Conservation (phyloP, 2,329 filamentous ascomycete genomes). For the Ceratocystis colombiana region DNA sequence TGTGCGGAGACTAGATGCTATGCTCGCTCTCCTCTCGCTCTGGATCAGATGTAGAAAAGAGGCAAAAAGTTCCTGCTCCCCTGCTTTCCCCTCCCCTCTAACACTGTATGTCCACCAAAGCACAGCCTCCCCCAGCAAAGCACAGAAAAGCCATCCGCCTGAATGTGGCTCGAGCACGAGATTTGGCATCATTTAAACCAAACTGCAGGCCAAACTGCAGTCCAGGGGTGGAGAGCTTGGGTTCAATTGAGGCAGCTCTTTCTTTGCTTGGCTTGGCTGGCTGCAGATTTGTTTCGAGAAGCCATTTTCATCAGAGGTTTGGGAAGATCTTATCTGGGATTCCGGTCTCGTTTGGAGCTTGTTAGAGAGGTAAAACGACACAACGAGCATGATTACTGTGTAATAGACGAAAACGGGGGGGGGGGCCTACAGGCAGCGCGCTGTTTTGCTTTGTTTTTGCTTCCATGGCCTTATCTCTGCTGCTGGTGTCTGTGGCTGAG, state of each 20-base stretch:
- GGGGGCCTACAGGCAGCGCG: too few species aligned
- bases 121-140: not conserved
- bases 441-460: not conserved
- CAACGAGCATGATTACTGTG: too few species aligned
- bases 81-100: too few species aligned
- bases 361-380: too few species aligned
- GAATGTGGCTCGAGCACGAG: slow-evolving; percentile 4
- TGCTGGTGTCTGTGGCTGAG: not conserved
- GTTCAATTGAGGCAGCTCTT: not conserved
- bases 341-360: too few species aligned
- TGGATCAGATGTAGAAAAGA: too few species aligned
- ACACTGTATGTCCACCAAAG: not conserved
- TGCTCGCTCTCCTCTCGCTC: too few species aligned
- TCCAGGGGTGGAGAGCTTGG: not conserved
- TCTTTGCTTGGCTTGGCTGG: not conserved
- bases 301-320: not conserved
- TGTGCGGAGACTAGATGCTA: too few species aligned
- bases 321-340: not conserved
- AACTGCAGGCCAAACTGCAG: not conserved
- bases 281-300: slow-evolving; percentile 6
- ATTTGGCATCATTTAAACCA: slow-evolving; percentile 8
- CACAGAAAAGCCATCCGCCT: not conserved
- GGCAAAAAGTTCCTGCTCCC: too few species aligned
- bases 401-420: too few species aligned
- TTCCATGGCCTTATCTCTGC: not conserved